Percentiles rank a stretch among this genome's conserved stretches.
Evolutionary conservation across 805 yeast genomes (phyloP).

Genomic region (Limtongia smithiae): DNA sequence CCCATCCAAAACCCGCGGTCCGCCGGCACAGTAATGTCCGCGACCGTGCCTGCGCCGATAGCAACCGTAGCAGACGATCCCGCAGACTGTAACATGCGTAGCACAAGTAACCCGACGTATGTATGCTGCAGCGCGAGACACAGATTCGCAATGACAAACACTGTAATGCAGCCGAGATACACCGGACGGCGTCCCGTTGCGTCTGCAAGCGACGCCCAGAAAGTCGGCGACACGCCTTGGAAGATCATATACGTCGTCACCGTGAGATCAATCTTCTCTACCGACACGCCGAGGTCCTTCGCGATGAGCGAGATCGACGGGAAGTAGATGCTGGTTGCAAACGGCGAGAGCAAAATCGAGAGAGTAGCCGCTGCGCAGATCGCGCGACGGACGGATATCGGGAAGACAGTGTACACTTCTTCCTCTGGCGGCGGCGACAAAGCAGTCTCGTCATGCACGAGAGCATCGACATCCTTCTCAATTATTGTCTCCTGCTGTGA

Average conservation of each 20-base stretch:
- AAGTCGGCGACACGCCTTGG: constrained; percentile 73
- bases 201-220: constrained; percentile 69
- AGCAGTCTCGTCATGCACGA: no score
- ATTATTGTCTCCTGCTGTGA: no score
- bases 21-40: constrained; percentile 63
- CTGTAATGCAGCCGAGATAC: constrained; percentile 49
- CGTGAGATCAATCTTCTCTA: constrained; percentile 61
- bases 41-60: constrained; percentile 85
- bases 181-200: constrained; percentile 69
- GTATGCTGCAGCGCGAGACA: constrained; percentile 67
- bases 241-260: constrained; percentile 72
- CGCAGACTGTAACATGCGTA: constrained; percentile 72
- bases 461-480: no score
- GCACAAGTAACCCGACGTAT: constrained; percentile 60
- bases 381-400: constrained; percentile 5
- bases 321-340: constrained; percentile 74
- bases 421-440: constrained; percentile 14
- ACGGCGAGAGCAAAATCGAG: constrained; percentile 62
- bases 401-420: constrained; percentile 19
- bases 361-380: constrained; percentile 37
- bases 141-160: constrained; percentile 59
- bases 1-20: constrained; percentile 81
- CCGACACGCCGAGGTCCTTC: constrained; percentile 50
- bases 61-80: constrained; percentile 82
- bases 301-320: constrained; percentile 67